phyloP scores from a whole-genome alignment of 352 stramenopile genomes.

The Thalassiosira hispida region DNA sequence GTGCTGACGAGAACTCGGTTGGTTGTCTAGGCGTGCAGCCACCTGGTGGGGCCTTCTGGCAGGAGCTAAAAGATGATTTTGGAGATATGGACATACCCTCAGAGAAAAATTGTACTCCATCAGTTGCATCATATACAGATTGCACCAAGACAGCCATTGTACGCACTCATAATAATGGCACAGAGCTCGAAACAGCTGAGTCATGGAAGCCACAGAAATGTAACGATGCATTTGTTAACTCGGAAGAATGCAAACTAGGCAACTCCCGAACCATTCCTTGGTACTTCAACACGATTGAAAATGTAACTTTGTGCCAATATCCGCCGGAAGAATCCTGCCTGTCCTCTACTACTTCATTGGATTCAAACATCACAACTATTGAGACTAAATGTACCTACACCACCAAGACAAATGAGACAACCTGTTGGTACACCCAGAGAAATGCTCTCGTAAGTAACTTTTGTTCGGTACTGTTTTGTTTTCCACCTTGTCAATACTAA shows the following conservation, averaged over 20 bases:
- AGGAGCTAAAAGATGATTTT: background rate
- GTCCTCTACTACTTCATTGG: background rate
- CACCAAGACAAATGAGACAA: background rate
- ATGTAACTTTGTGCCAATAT: background rate
- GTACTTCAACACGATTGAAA: slow-evolving; percentile 7
- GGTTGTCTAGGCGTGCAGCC: slow-evolving; percentile 18
- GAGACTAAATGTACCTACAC: background rate
- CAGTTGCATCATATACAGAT: background rate
- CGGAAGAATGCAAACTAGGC: background rate
- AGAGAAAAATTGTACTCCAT: background rate
- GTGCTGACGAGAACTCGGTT: background rate
- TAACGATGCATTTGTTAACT: background rate
- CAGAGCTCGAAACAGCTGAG: background rate
- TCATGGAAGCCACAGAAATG: background rate
- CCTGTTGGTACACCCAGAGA: slow-evolving; percentile 1
- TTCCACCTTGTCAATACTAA: too few relatives aligned
- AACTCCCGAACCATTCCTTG: background rate
- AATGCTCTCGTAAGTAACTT: background rate
- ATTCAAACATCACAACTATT: background rate
- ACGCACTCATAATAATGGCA: background rate
- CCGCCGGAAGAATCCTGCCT: background rate
- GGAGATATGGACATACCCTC: background rate
- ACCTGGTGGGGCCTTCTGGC: background rate
- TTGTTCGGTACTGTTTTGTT: too few relatives aligned
- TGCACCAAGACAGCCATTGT: background rate